These are phyloP conservation scores for Tuber aestivum DNA, from an alignment of 495 filamentous ascomycete genomes.

Conservation along the genomic window DNA sequence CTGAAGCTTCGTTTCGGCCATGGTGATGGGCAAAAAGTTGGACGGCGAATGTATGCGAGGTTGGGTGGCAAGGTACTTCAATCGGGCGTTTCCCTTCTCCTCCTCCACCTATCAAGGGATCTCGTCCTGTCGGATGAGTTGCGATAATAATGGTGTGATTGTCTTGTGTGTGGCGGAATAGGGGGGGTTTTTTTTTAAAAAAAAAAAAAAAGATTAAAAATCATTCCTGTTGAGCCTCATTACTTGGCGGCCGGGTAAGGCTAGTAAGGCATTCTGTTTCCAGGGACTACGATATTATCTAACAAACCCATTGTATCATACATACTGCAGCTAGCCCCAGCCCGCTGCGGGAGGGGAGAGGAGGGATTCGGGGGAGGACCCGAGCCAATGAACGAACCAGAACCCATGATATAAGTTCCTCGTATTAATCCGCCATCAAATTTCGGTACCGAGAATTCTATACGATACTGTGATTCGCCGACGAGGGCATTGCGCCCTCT, in stretches of 20 bases:
- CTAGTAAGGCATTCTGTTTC: background rate
- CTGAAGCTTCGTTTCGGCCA: conserved; percentile 31
- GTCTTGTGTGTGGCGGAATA: background rate
- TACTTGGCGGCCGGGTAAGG: conserved; percentile 27
- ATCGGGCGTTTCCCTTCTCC: background rate
- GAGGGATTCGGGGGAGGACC: background rate
- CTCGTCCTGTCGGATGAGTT: background rate
- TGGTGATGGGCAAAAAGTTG: background rate
- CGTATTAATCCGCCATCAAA: background rate
- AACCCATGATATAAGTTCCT: background rate
- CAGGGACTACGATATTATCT: too few relatives aligned
- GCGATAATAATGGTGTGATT: background rate
- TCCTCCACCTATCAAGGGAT: background rate
- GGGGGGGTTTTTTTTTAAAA: conserved; percentile 2
- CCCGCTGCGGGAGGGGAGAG: too few relatives aligned
- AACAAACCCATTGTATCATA: background rate
- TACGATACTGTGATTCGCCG: too few relatives aligned
- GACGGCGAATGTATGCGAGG: background rate
- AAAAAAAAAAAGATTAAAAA: conserved; percentile 15
- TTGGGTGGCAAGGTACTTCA: background rate
- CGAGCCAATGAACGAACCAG: too few relatives aligned
- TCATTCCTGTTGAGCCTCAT: conserved; percentile 25
- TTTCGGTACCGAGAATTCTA: background rate
- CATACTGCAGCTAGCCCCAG: too few relatives aligned
- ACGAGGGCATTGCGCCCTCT: background rate